These are phyloP conservation scores for Datura wrightii DNA, from an alignment of 257 asterid genomes.

Conservation along the genomic window DNA sequence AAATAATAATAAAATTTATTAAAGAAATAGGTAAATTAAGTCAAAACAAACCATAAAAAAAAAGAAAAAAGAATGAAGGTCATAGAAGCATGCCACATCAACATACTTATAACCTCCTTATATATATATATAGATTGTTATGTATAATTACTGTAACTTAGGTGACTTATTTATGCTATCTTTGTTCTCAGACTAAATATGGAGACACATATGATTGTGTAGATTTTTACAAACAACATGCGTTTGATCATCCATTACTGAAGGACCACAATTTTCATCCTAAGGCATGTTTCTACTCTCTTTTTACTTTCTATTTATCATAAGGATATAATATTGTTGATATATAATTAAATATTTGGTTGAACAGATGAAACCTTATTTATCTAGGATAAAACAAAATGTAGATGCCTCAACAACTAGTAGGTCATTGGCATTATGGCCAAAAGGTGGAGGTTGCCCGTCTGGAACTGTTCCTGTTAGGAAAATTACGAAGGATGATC, in stretches of 20 bases:
- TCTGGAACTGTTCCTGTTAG: background rate
- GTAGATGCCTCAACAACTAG: background rate
- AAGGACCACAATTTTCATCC: constrained; percentile 21
- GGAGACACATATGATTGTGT: background rate
- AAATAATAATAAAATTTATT: too few relatives aligned
- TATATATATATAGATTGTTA: too few relatives aligned
- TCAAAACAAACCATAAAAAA: too few relatives aligned
- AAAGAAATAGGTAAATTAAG: too few relatives aligned
- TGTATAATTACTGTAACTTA: background rate
- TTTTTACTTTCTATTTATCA: background rate
- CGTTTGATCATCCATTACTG: background rate
- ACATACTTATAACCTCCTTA: too few relatives aligned
- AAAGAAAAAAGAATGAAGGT: too few relatives aligned
- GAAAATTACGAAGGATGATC: background rate
- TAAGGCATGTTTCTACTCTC: background rate
- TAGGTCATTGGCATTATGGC: background rate
- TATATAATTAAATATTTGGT: background rate
- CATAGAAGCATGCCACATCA: too few relatives aligned
- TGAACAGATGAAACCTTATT: constrained; percentile 16
- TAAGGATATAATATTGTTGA: background rate
- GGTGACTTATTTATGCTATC: background rate
- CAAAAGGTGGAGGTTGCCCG: constrained; percentile 4
- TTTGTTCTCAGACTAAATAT: background rate
- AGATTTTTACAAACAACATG: constrained; percentile 17
- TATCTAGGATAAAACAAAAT: background rate